These are phyloP conservation scores for Amanita molliuscula DNA, from an alignment of 768 basidiomycete genomes.

Conservation along the genomic window DNA sequence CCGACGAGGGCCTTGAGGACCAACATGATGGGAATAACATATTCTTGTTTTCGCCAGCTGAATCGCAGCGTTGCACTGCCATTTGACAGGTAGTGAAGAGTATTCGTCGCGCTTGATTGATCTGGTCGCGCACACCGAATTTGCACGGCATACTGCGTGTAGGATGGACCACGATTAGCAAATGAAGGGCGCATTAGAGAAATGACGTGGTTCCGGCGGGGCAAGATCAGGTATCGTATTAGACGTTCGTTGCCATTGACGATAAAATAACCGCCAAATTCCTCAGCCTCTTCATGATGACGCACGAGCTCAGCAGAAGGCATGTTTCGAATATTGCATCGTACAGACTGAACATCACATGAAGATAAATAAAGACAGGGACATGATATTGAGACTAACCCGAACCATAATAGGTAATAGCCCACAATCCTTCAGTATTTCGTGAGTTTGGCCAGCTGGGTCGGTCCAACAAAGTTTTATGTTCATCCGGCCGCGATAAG, in stretches of 20 bases:
- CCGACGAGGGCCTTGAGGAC: constrained; percentile 87
- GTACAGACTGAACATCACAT: constrained; percentile 52
- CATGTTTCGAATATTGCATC: constrained; percentile 85
- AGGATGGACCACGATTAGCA: constrained; percentile 85
- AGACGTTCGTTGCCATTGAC: constrained; percentile 99
- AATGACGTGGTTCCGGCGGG: constrained; percentile 91
- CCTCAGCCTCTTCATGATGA: constrained; percentile 93
- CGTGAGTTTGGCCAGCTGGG: constrained; percentile 54
- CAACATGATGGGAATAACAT: constrained; percentile 95
- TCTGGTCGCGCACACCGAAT: constrained; percentile 92
- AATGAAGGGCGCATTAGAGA: constrained; percentile 89
- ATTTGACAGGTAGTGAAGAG: constrained; percentile 94
- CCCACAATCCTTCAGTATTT: constrained; percentile 80
- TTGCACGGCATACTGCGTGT: constrained; percentile 89
- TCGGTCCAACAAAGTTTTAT: constrained; percentile 82
- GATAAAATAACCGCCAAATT: constrained; percentile 98
- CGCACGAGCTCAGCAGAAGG: constrained; percentile 80
- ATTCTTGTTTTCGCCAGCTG: constrained; percentile 96
- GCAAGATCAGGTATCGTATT: constrained; percentile 94
- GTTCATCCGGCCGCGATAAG: constrained; percentile 87
- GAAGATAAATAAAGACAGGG: background rate
- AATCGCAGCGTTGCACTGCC: constrained; percentile 97
- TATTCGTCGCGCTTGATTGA: constrained; percentile 89
- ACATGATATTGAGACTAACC: constrained; percentile 37
- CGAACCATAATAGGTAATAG: constrained; percentile 95